Percentiles rank a stretch among this genome's conserved stretches.
Evolutionary conservation across 2,329 filamentous ascomycete genomes (phyloP).

Genomic region (Amphichorda felina): DNA sequence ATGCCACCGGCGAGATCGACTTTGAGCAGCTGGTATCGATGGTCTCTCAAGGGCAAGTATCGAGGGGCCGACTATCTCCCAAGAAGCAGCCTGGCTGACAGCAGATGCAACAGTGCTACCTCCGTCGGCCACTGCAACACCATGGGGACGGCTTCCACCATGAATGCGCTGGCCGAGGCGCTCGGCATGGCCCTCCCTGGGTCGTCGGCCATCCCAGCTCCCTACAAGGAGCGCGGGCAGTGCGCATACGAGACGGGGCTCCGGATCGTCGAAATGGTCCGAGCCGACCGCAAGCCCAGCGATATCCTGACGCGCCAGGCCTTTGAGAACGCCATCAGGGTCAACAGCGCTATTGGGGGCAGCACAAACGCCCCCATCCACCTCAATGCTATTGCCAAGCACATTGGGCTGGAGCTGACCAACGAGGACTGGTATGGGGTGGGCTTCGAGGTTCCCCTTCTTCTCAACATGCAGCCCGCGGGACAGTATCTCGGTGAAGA

Average conservation of each 20-base stretch:
- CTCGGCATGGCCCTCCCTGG: conserved; percentile 40
- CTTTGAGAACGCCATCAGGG: conserved; percentile 43
- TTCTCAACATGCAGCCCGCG: conserved; percentile 42
- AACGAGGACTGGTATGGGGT: conserved; percentile 41
- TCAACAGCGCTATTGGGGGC: conserved; percentile 42
- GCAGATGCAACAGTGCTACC: conserved; percentile 23
- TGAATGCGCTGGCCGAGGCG: conserved; percentile 39
- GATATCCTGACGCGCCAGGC: conserved; percentile 42
- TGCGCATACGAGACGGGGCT: conserved; percentile 34
- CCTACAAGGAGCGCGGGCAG: conserved; percentile 33
- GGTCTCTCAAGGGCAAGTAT: conserved; percentile 12
- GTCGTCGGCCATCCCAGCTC: conserved; percentile 36
- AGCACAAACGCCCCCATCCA: conserved; percentile 46
- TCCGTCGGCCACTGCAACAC: conserved; percentile 38
- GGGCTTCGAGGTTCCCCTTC: conserved; percentile 35
- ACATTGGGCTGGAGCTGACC: conserved; percentile 35
- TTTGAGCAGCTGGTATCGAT: conserved; percentile 31
- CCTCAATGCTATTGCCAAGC: conserved; percentile 39
- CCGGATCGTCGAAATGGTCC: conserved; percentile 37
- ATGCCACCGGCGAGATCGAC: conserved; percentile 32
- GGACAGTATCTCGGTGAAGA: conserved; percentile 41
- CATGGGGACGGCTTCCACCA: conserved; percentile 40
- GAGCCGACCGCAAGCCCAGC: conserved; percentile 33
- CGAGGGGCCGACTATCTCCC: no score
- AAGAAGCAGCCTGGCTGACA: neutral